These are phyloP conservation scores for Capronia coronata DNA, from an alignment of 2,329 filamentous ascomycete genomes.

Conservation along the genomic window DNA sequence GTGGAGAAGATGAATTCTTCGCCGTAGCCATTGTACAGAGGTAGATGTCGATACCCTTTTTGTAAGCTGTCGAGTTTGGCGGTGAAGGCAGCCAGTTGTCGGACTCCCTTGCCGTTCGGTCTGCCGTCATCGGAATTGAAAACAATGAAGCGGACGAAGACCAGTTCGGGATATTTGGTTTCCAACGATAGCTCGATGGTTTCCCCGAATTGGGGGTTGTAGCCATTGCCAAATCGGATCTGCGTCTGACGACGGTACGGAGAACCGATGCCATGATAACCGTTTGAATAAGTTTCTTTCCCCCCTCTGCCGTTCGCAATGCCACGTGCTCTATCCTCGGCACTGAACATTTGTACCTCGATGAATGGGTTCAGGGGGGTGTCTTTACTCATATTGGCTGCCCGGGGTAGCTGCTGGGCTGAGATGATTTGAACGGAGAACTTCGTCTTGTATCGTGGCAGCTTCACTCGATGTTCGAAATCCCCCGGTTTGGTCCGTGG, in stretches of 20 bases:
- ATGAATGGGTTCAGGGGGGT: constrained; percentile 85
- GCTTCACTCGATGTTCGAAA: constrained; percentile 33
- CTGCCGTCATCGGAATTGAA: constrained; percentile 76
- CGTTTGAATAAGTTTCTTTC: constrained; percentile 56
- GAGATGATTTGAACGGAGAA: constrained; percentile 88
- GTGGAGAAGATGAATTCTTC: constrained; percentile 94
- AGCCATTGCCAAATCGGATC: constrained; percentile 80
- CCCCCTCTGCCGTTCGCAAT: constrained; percentile 61
- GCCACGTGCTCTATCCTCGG: constrained; percentile 81
- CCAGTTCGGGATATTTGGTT: constrained; percentile 88
- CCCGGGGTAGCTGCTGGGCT: constrained; percentile 86
- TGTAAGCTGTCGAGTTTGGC: constrained; percentile 85
- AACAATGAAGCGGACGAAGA: constrained; percentile 90
- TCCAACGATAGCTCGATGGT: constrained; percentile 73
- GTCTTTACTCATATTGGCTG: constrained; percentile 63
- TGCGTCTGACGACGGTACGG: constrained; percentile 73
- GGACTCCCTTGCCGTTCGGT: constrained; percentile 57
- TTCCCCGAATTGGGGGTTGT: constrained; percentile 82
- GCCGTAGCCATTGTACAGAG: constrained; percentile 78
- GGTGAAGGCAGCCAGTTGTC: constrained; percentile 77
- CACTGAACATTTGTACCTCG: constrained; percentile 89
- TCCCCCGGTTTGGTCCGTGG: constrained; percentile 26
- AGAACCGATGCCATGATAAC: constrained; percentile 60
- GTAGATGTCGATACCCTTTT: constrained; percentile 86
- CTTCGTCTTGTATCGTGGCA: constrained; percentile 52